These are phyloP conservation scores for Penicillium angulare DNA, from an alignment of 495 filamentous ascomycete genomes.

Conservation along the genomic window DNA sequence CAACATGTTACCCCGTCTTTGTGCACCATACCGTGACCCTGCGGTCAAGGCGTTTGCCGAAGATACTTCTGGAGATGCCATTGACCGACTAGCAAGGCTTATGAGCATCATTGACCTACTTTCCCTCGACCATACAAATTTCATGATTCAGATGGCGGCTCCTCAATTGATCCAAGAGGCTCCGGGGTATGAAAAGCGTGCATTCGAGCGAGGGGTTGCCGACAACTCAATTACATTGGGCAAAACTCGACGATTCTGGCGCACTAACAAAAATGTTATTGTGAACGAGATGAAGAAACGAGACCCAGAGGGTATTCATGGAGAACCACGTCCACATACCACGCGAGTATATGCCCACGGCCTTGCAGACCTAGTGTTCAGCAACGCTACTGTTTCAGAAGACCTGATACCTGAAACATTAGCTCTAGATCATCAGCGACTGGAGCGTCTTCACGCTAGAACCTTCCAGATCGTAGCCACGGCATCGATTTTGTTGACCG, in stretches of 20 bases:
- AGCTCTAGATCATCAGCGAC: slow-evolving; percentile 70
- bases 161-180: slow-evolving; percentile 81
- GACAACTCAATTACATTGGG: slow-evolving; percentile 56
- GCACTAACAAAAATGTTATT: slow-evolving; percentile 63
- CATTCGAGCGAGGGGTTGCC: slow-evolving; percentile 69
- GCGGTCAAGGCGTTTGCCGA: slow-evolving; percentile 77
- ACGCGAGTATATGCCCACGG: slow-evolving; percentile 79
- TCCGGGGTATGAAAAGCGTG: slow-evolving; percentile 73
- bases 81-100: slow-evolving; percentile 78
- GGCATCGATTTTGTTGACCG: slow-evolving; percentile 79
- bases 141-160: slow-evolving; percentile 76
- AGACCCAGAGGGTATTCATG: slow-evolving; percentile 65
- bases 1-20: slow-evolving; percentile 85
- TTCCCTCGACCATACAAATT: slow-evolving; percentile 94
- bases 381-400: slow-evolving; percentile 52
- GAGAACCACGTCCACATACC: slow-evolving; percentile 34
- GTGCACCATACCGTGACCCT: slow-evolving; percentile 84
- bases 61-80: slow-evolving; percentile 73
- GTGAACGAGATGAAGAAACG: slow-evolving; percentile 68
- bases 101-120: slow-evolving; percentile 86
- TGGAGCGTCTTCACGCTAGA: slow-evolving; percentile 62
- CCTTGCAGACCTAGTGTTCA: slow-evolving; percentile 63
- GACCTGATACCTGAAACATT: slow-evolving; percentile 80
- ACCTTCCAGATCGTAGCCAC: slow-evolving; percentile 75
- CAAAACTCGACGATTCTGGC: slow-evolving; percentile 71